A percentile compares a stretch with the other conserved stretches of the same genome.
These are phyloP conservation scores for Kickxella alabastrina DNA, from an alignment of 192 early-diverging fungal species.

Conservation along the genomic window DNA sequence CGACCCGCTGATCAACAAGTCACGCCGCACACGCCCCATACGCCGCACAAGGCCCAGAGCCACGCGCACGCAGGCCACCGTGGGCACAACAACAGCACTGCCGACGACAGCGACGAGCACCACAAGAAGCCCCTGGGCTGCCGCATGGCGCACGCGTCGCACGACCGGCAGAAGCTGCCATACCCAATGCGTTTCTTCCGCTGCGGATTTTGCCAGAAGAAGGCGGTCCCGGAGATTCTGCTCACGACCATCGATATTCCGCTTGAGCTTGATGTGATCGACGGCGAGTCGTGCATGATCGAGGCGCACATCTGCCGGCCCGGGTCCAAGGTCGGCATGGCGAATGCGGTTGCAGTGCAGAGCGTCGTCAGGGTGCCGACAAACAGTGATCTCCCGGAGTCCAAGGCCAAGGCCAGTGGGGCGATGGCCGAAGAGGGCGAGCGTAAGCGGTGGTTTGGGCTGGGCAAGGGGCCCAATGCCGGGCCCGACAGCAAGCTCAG, in stretches of 20 bases:
- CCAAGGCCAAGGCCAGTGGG: background rate
- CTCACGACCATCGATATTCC: conserved; percentile 73
- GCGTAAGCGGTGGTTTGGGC: conserved; percentile 8
- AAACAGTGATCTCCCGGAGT: too few relatives aligned
- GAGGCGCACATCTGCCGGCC: conserved; percentile 67
- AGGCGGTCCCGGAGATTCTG: conserved; percentile 72
- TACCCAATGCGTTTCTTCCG: conserved; percentile 64
- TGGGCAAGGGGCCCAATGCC: conserved; percentile 3
- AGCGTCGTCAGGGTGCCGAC: too few relatives aligned
- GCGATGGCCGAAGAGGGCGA: background rate
- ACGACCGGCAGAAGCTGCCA: conserved; percentile 58
- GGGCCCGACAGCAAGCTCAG: conserved; percentile 46
- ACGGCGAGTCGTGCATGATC: conserved; percentile 60
- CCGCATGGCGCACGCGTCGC: conserved; percentile 66
- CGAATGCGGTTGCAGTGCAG: background rate
- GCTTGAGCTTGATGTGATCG: conserved; percentile 63
- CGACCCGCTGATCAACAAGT: conserved; percentile 1
- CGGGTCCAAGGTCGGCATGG: conserved; percentile 6
- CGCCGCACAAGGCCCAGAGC: background rate
- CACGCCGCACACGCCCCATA: background rate
- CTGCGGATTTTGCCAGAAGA: conserved; percentile 66
- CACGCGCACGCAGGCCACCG: background rate
- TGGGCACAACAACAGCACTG: background rate
- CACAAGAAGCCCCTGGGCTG: conserved; percentile 20
- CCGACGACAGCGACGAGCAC: background rate